phyloP scores from a whole-genome alignment of 2,329 filamentous ascomycete species.

The Calonectria montana region DNA sequence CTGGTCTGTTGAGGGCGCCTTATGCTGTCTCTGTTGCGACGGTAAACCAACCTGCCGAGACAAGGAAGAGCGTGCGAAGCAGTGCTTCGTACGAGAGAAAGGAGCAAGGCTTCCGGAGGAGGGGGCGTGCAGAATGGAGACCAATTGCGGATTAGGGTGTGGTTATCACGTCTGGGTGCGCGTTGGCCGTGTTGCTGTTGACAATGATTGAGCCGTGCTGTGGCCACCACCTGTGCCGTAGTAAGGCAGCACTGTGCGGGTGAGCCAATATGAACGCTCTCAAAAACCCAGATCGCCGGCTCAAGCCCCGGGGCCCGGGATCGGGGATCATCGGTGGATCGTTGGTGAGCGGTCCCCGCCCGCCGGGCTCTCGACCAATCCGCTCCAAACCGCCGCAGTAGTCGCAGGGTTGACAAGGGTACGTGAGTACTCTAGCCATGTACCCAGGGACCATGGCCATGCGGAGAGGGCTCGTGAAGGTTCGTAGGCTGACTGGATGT shows the following conservation, averaged over 20 bases:
- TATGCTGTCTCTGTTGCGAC: background rate
- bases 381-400: background rate
- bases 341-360: background rate
- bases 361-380: constrained; percentile 12
- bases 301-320: constrained; percentile 31
- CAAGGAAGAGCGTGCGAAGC: background rate
- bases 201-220: background rate
- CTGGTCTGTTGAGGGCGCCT: background rate
- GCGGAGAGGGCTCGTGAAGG: constrained; percentile 1
- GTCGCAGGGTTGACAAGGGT: background rate
- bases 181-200: constrained; percentile 7
- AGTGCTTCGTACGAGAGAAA: background rate
- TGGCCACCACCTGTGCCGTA: constrained; percentile 3
- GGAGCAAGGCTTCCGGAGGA: background rate
- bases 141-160: constrained; percentile 6
- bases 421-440: background rate
- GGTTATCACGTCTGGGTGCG: constrained; percentile 5
- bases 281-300: constrained; percentile 39
- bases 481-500: constrained; percentile 10
- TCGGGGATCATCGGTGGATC: constrained; percentile 34
- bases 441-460: constrained; percentile 5
- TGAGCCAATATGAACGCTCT: constrained; percentile 8
- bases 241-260: constrained; percentile 4
- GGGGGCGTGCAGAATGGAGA: background rate
- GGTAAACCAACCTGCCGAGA: background rate